Evolutionary conservation across 441 rosid genomes (phyloP).

Genomic region (Aleurites moluccanus): DNA sequence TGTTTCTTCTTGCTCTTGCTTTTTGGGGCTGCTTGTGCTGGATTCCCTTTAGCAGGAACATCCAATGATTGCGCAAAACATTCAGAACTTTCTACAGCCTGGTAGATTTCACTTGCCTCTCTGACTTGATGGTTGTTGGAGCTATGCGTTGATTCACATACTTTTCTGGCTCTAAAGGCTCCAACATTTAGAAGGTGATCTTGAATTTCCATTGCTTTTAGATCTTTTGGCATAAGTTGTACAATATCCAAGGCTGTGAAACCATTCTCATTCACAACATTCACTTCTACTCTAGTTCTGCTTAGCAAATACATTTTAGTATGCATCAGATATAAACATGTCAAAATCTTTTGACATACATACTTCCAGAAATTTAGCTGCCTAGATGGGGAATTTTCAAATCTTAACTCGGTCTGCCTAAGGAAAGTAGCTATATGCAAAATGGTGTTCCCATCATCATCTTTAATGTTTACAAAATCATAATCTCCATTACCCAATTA

Average conservation of each 20-base stretch:
- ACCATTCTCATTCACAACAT: not conserved
- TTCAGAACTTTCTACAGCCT: not conserved
- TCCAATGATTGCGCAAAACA: no score
- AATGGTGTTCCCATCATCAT: constrained; percentile 26
- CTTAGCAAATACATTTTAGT: not conserved
- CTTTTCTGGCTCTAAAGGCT: not conserved
- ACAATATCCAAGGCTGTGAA: not conserved
- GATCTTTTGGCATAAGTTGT: not conserved
- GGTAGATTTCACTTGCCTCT: not conserved
- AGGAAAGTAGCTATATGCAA: constrained; percentile 26
- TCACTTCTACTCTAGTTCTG: not conserved
- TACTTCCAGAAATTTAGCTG: not conserved
- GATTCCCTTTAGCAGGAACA: not conserved
- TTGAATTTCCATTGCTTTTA: not conserved
- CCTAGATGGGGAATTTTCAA: no score
- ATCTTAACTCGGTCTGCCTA: constrained; percentile 27
- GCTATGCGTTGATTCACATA: not conserved
- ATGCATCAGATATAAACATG: not conserved
- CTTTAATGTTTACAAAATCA: constrained; percentile 18
- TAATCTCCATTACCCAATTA: constrained; percentile 8
- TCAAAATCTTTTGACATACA: not conserved
- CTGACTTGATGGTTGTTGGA: not conserved
- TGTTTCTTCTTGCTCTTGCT: constrained; percentile 18
- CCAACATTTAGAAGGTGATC: not conserved
- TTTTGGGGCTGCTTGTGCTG: not conserved